These are phyloP conservation scores for Rubia tinctorum DNA, from an alignment of 305 asterid species.

Conservation along the genomic window DNA sequence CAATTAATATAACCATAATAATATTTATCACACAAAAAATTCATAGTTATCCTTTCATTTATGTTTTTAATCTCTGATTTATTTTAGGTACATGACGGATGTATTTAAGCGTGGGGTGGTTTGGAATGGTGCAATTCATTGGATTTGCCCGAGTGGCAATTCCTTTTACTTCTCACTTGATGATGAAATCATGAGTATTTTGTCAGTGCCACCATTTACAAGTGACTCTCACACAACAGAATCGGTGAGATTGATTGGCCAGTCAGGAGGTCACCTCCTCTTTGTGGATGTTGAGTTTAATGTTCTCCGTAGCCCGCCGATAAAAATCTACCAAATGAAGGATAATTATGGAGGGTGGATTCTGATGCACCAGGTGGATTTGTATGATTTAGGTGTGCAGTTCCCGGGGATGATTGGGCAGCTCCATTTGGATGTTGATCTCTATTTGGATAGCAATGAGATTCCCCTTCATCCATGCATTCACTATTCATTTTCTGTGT, in stretches of 20 bases:
- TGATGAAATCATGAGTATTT: slow-evolving; percentile 7
- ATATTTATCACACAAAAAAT: no score
- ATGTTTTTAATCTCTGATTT: no score
- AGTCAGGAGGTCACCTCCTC: slow-evolving; percentile 1
- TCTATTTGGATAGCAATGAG: no score
- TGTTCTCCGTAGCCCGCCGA: slow-evolving; percentile 5
- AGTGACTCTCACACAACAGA: neutral
- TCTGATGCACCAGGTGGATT: slow-evolving; percentile 4
- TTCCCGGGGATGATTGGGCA: no score
- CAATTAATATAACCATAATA: no score
- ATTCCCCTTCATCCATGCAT: no score
- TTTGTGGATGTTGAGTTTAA: slow-evolving; percentile 9
- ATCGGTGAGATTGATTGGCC: neutral
- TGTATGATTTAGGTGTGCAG: no score
- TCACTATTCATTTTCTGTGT: no score
- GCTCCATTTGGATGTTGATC: no score
- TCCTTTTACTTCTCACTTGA: slow-evolving; percentile 1
- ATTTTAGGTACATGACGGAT: neutral
- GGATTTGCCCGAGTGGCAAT: neutral
- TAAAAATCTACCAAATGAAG: neutral
- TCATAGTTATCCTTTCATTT: no score
- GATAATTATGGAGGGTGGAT: slow-evolving; percentile 7
- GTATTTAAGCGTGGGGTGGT: slow-evolving; percentile 6
- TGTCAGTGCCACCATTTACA: neutral
- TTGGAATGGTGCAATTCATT: neutral